Base-by-base conservation (phyloP, 2,329 filamentous ascomycete genomes). In the Bipolaris oryzae region DNA sequence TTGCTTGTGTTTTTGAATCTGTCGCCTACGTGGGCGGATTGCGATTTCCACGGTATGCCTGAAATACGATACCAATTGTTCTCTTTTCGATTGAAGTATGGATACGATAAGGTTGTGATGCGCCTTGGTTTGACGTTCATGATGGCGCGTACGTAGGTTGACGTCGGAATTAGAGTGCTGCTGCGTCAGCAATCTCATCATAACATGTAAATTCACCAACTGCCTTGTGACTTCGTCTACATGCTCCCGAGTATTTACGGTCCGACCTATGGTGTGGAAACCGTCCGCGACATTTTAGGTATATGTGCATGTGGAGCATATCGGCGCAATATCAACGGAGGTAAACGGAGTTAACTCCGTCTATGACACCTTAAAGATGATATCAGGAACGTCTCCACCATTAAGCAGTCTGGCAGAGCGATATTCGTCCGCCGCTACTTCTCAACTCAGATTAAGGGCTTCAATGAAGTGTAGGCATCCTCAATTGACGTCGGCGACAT, bases 1-100 rank as follows among this genome's bases (percentile, higher is more conserved):
- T 42, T 47, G 38, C n/a, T 53, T 9, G 33, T 53, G 16, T 49
- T 25, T 41, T 57, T 57, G 56, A 39, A 48, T 48, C 38, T 38
- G 31, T 56, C 47, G 56, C 25, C 20, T 28, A 16, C 13, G 34
- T 35, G 15, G 23, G 35, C 18, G 42, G 38, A 37, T 31, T 41
- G 39, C 31, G 23, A 16, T 45, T 10, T 16, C 20, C 7, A 33
- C 42, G 41, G 28, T 34, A 44, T 44, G 31, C 25, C 48, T 51
- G 39, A 50, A 47, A 55, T 46, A 45, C 28, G 18, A 52, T 44
- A 51, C 20, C 35, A 45, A 45, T 38, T 43, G 23, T 38, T 58
- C 16, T 34, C 35, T 38, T 55, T 18, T 34, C 37, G n/a, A 20
- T 7, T 15, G 23, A 49, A 15, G 11, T 16, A 31, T 53, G 49